phyloP scores from a whole-genome alignment of 306 rosid species.

The Inga leiocalycina region DNA sequence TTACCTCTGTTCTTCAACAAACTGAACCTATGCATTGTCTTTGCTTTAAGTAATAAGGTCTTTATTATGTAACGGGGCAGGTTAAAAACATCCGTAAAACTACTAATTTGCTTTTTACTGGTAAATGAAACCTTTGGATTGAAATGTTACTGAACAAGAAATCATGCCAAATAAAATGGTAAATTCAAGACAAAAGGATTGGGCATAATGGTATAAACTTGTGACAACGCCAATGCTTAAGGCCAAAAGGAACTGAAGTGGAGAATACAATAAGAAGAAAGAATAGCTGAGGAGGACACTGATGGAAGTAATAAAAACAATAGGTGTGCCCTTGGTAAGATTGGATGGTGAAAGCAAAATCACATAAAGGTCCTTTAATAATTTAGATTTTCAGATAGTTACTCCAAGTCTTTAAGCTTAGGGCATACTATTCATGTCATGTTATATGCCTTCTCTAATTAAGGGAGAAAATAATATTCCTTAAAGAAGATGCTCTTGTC shows the following conservation, averaged over 20 bases:
- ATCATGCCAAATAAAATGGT: conserved; percentile 9
- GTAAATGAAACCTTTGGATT: not conserved
- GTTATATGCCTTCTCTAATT: not conserved
- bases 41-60: too few relatives aligned
- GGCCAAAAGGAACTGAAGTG: conserved; percentile 4
- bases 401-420: conserved; percentile 12
- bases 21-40: too few relatives aligned
- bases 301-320: not conserved
- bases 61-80: too few relatives aligned
- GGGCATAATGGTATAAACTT: conserved; percentile 15
- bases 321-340: conserved; percentile 13
- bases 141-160: not conserved
- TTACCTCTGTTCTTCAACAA: too few relatives aligned
- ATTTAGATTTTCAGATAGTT: conserved; percentile 24
- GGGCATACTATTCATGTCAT: not conserved
- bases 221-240: conserved; percentile 18
- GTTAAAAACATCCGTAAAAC: not conserved
- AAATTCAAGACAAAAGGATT: not conserved
- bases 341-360: conserved; percentile 18
- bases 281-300: not conserved
- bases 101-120: not conserved
- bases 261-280: not conserved
- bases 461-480: not conserved
- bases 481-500: not conserved
- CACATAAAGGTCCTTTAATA: not conserved